phyloP scores from a whole-genome alignment of 352 stramenopile genomes.

The Globisporangium perplexum region DNA sequence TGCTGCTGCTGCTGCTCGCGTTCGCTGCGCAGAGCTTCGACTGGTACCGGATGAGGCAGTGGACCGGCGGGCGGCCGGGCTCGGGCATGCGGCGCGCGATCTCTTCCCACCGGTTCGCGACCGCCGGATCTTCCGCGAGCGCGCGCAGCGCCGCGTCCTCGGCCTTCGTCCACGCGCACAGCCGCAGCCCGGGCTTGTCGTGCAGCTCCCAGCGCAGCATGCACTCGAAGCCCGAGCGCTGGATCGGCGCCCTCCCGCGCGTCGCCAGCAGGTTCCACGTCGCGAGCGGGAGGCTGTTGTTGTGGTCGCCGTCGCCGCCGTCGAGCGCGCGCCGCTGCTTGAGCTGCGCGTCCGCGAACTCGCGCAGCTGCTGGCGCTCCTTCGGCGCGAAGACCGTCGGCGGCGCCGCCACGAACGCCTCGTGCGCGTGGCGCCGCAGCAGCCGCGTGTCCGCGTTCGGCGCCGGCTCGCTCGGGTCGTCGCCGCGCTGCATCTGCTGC shows the following conservation, averaged over 20 bases:
- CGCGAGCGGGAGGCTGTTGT: slow-evolving; percentile 23
- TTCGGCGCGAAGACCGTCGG: slow-evolving; percentile 47
- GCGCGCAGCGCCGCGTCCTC: slow-evolving; percentile 34
- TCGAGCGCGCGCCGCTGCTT: slow-evolving; percentile 6
- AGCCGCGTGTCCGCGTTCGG: slow-evolving; percentile 47
- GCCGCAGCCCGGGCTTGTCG: slow-evolving; percentile 44
- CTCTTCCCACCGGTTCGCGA: slow-evolving; percentile 46
- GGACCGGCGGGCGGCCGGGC: slow-evolving; percentile 33
- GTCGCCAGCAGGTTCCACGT: slow-evolving; percentile 42
- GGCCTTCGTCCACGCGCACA: slow-evolving; percentile 49
- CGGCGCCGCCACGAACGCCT: slow-evolving; percentile 43
- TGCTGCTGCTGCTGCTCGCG: slow-evolving; percentile 28
- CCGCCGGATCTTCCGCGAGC: slow-evolving; percentile 29
- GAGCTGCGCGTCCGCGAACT: slow-evolving; percentile 37
- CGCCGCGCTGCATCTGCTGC: slow-evolving; percentile 1
- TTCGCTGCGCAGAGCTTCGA: slow-evolving; percentile 39
- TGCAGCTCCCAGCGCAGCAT: slow-evolving; percentile 74
- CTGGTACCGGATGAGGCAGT: slow-evolving; percentile 56
- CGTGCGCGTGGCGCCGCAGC: slow-evolving; percentile 47
- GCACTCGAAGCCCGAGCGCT: slow-evolving; percentile 60
- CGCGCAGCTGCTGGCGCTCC: slow-evolving; percentile 47
- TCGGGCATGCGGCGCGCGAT: slow-evolving; percentile 46
- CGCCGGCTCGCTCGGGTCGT: slow-evolving; percentile 26
- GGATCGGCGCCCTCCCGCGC: slow-evolving; percentile 29
- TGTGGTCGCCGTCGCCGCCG: slow-evolving; percentile 1